These are phyloP conservation scores for Macrolepiota albuminosa DNA, from an alignment of 768 basidiomycete species.

Conservation along the genomic window DNA sequence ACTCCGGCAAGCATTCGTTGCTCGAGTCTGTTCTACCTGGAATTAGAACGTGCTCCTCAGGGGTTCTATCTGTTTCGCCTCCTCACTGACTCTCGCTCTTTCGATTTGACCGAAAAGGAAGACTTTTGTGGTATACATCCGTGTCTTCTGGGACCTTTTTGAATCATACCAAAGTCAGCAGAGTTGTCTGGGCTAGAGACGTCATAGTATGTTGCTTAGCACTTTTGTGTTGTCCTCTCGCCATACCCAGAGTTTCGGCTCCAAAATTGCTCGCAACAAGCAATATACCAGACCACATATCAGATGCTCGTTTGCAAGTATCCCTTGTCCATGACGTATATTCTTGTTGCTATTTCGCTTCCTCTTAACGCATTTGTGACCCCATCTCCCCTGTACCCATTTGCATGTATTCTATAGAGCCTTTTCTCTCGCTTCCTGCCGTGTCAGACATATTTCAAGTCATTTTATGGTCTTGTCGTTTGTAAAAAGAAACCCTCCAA, in stretches of 20 bases:
- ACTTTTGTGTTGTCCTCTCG: background rate
- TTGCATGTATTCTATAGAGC: background rate
- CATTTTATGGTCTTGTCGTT: background rate
- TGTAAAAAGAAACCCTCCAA: background rate
- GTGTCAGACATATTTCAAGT: background rate
- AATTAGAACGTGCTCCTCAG: background rate
- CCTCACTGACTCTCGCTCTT: background rate
- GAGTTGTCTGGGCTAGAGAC: constrained; percentile 35
- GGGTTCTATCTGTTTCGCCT: background rate
- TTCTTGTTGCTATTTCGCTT: background rate
- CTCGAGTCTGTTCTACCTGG: constrained; percentile 9
- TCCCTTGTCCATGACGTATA: constrained; percentile 10
- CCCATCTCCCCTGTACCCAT: background rate
- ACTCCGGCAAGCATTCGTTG: constrained; percentile 1
- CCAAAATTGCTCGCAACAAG: constrained; percentile 29
- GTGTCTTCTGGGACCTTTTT: constrained; percentile 40
- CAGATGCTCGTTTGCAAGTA: constrained; percentile 29
- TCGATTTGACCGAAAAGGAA: background rate
- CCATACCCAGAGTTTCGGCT: constrained; percentile 32
- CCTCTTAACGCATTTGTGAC: background rate
- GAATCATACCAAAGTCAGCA: constrained; percentile 37
- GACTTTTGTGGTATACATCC: constrained; percentile 22
- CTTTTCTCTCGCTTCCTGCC: background rate
- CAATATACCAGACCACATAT: constrained; percentile 32
- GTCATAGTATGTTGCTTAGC: constrained; percentile 30